Conservation (phyloP, 495 filamentous ascomycete genomes). For the Talaromyces liani region DNA sequence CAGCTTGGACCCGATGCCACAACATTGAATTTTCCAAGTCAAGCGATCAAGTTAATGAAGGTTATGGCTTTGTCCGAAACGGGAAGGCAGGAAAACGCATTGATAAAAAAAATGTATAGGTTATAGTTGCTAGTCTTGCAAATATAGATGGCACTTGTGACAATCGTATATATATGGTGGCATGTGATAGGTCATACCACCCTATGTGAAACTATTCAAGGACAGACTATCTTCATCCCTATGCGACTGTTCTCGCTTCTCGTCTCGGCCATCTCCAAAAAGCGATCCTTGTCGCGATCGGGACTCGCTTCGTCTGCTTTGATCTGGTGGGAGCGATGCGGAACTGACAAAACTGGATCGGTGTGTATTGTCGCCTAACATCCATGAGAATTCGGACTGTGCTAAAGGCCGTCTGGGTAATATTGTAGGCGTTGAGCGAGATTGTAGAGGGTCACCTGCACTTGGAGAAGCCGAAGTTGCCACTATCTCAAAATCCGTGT, state of each 20-base stretch:
- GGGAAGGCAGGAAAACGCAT: not conserved
- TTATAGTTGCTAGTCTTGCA: not conserved
- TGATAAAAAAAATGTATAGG: not conserved
- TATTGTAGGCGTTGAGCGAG: slow-evolving; percentile 11
- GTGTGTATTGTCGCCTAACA: slow-evolving; percentile 60
- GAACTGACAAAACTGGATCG: slow-evolving; percentile 44
- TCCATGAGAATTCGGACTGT: slow-evolving; percentile 90
- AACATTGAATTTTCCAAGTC: not conserved
- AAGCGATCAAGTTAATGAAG: not conserved
- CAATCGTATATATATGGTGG: not conserved
- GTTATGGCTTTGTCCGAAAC: not conserved
- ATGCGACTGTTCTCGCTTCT: slow-evolving; percentile 20
- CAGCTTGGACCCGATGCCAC: not conserved
- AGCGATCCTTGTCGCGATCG: slow-evolving; percentile 27
- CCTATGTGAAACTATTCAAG: slow-evolving; percentile 32
- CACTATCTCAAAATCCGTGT: not conserved
- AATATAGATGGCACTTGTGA: not conserved
- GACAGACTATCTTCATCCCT: slow-evolving; percentile 36
- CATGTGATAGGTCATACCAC: not conserved
- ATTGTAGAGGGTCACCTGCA: slow-evolving; percentile 9
- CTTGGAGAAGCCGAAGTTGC: not conserved
- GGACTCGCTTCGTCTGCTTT: slow-evolving; percentile 28
- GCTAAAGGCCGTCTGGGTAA: slow-evolving; percentile 56
- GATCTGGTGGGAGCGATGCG: slow-evolving; percentile 39
- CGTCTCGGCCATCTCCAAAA: slow-evolving; percentile 30